Conservation (phyloP, 257 asterid species). For the Plectranthus barbatus region DNA sequence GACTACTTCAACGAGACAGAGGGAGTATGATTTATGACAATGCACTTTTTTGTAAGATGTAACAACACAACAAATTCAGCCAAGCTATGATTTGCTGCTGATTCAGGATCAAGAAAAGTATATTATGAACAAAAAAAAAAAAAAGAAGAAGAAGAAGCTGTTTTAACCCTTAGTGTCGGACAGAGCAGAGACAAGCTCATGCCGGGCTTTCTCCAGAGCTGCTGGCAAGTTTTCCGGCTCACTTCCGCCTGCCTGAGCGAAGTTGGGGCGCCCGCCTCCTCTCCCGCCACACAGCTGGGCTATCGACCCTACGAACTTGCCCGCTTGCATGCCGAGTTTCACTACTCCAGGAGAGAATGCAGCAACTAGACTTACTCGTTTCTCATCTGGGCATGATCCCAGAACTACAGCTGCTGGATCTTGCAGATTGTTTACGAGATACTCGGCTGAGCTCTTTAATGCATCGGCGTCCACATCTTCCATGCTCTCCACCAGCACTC, state of each 20-base stretch:
- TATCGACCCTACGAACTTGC: constrained; percentile 75
- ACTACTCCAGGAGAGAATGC: constrained; percentile 80
- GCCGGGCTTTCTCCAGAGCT: constrained; percentile 72
- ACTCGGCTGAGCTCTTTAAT: constrained; percentile 75
- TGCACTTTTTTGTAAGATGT: too few relatives aligned
- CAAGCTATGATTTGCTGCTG: too few relatives aligned
- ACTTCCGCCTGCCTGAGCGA: constrained; percentile 95
- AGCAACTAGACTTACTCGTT: constrained; percentile 65
- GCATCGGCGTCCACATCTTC: constrained; percentile 78
- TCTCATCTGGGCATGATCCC: constrained; percentile 80
- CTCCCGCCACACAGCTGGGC: constrained; percentile 86
- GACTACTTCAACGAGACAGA: too few relatives aligned
- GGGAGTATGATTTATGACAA: too few relatives aligned
- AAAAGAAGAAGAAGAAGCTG: too few relatives aligned
- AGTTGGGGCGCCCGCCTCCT: constrained; percentile 90
- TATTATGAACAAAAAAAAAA: too few relatives aligned
- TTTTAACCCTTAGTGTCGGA: constrained; percentile 29
- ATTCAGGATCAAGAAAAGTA: too few relatives aligned
- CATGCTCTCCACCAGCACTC: constrained; percentile 80
- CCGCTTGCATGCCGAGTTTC: constrained; percentile 71
- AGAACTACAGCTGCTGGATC: constrained; percentile 88
- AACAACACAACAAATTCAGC: too few relatives aligned
- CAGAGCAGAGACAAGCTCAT: constrained; percentile 47
- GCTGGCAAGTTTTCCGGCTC: constrained; percentile 65
- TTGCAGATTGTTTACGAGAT: constrained; percentile 41